phyloP scores from a whole-genome alignment of 2,329 filamentous ascomycete genomes.

The Achaetomium macrosporum region DNA sequence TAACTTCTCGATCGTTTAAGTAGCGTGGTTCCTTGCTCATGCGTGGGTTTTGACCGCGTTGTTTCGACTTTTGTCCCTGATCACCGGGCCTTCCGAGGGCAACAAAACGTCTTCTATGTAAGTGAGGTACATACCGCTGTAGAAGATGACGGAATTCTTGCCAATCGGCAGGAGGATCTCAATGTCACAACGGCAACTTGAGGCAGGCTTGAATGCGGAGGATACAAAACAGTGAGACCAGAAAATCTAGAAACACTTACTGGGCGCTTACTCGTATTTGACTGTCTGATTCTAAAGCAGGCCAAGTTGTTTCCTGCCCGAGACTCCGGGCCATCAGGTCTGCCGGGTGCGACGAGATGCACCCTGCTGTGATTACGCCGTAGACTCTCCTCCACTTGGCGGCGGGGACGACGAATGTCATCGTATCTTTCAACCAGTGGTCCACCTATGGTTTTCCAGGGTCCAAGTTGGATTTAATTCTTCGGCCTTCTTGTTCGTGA shows the following conservation, averaged over 20 bases:
- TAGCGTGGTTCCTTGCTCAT: background rate
- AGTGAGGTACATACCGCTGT: constrained; percentile 13
- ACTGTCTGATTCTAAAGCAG: background rate
- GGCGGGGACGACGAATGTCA: constrained; percentile 1
- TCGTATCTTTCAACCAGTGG: background rate
- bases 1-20: background rate
- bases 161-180: background rate
- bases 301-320: constrained; percentile 14
- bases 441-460: constrained; percentile 5
- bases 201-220: background rate
- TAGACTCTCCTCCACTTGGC: constrained; percentile 9
- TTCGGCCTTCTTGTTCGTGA: background rate
- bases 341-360: constrained; percentile 7
- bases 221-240: background rate
- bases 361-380: constrained; percentile 13
- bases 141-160: background rate
- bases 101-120: background rate
- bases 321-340: constrained; percentile 11
- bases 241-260: background rate
- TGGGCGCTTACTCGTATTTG: constrained; percentile 17
- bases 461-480: background rate
- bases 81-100: constrained; percentile 8
- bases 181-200: background rate
- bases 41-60: background rate
- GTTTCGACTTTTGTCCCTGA: constrained; percentile 7